Base-by-base conservation (phyloP, 805 yeast species). In the Komagataella populi region DNA sequence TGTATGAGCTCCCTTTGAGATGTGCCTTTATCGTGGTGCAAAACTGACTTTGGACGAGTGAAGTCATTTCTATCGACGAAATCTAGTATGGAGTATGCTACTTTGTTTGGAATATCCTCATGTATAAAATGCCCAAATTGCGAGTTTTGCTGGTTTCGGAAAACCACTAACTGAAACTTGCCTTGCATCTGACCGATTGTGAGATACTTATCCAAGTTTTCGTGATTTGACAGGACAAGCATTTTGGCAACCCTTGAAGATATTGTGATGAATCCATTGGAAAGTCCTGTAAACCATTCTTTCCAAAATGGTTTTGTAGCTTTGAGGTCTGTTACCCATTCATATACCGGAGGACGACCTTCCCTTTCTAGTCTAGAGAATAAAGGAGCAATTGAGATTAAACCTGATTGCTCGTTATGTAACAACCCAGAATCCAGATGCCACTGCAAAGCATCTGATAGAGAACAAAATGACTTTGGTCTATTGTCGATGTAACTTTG, bases 141-240 rank as follows among this genome's bases (percentile, higher is more conserved):
- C 10, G 57, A 55, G 30, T 53, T 53, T 44, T 60, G 57, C 49
- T 75, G 79, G 14, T 8, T 30, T 14, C 39, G 39, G 63, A 88
- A 83, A 4, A 89, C 93, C 12, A 87, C 81, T 45, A 93, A 73
- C 66, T 95, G 99, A 64, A 84, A 93, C 63, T 81, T 83, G 1
- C 99, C 99, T 67, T 90, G 98, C 99, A 93, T 93, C 66, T 95
- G 99, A 0, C 97, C 99, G 50, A 93, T 81, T 65, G 90, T 88
- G 48, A 93, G 70, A 44, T 77, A 77, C 55, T 84, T 88, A 66
- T 93, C 99, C 30, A 95, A 71, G 18, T 85, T 80, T 57, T 93
- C 97, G 50, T 90, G 84, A 3, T 96, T 96, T 0, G 98, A 95
- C 14, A 95, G 67, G 1, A 93, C 73, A 45, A 93, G 72, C 50